Base-by-base conservation (phyloP, 2,329 filamentous ascomycete species). In the Stylonectria norvegica region DNA sequence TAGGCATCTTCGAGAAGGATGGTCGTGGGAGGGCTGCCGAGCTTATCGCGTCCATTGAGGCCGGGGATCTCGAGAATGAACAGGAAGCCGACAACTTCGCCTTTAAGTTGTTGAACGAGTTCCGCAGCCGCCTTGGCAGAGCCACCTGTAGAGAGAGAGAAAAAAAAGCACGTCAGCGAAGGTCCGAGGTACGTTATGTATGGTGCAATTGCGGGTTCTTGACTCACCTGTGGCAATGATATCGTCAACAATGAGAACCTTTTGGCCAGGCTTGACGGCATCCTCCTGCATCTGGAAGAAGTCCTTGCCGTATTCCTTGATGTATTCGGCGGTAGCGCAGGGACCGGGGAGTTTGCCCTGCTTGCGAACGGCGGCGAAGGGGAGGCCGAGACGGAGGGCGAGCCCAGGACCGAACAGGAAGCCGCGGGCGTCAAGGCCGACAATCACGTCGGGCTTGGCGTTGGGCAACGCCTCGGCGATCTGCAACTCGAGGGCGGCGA, bases 41-140 rank as follows among this genome's bases (percentile, higher is more conserved):
- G 85, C 77, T 95, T 93, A 49, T 89, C 85, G 56, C 89, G 82
- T 55, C 93, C 93, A 63, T 95, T 88, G 54, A 98, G 81, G 69
- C 93, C 91, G 57, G 89, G 85, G 50, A 98, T 85, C 68, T 97
- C 91, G 64, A 97, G 86, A 59, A 98, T 87, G 74, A 98, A 98
- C 49, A 96, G 72, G 69, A 87, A 97, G 56, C 89, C 91, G 43
- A 95, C 69, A 33, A 97, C 74, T n/a, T 80, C 75, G 52, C 90
- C 93, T 53, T 89, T 89, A 51, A 94, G 80, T 68, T 94, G 82
- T 64, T 83, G 76, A 56, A 97, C 87, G 44, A 98, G 84, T 48
- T 87, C 79, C 49, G 87, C 89, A 15, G 89, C 91, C 45, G 91
- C 93, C 50, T 81, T 80, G 41, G 93, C 93, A 51, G 89, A 95